These are phyloP conservation scores for Acanthamoeba castellanii DNA, from an alignment of 208 protist species.

Conservation along the genomic window DNA sequence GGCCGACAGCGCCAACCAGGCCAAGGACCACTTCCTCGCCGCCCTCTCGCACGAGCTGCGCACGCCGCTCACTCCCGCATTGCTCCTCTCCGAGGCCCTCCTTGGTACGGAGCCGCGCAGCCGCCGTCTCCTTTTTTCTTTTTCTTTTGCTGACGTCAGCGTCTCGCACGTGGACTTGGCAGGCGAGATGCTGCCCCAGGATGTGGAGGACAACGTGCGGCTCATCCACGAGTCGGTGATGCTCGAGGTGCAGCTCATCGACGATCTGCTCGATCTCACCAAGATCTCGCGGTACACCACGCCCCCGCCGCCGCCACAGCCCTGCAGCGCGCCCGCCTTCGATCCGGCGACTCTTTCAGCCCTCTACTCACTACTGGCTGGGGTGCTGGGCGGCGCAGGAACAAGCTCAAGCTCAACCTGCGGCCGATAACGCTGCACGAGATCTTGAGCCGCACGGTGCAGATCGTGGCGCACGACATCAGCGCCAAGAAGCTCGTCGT, in stretches of 20 bases:
- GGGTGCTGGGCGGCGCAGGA: neutral
- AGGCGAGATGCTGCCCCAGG: neutral
- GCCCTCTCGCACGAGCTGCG: conserved; percentile 57
- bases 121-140: too few relatives aligned
- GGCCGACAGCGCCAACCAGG: neutral
- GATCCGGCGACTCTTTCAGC: too few relatives aligned
- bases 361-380: too few relatives aligned
- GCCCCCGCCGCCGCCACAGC: too few relatives aligned
- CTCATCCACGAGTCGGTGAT: neutral
- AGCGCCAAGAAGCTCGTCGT: neutral
- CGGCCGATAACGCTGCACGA: neutral
- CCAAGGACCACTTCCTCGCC: conserved; percentile 55
- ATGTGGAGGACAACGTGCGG: conserved; percentile 8
- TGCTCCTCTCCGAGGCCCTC: conserved; percentile 30
- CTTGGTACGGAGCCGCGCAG: neutral
- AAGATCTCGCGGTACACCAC: neutral
- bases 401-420: neutral
- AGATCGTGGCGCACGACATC: conserved; percentile 5
- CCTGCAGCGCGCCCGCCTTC: too few relatives aligned
- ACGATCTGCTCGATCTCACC: conserved; percentile 55
- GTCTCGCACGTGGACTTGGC: neutral
- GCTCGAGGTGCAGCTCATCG: conserved; percentile 63
- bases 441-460: neutral
- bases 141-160: too few relatives aligned
- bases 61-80: conserved; percentile 25